Base-by-base conservation (phyloP, 1,139 yeast genomes). In the Diutina ranongensis region DNA sequence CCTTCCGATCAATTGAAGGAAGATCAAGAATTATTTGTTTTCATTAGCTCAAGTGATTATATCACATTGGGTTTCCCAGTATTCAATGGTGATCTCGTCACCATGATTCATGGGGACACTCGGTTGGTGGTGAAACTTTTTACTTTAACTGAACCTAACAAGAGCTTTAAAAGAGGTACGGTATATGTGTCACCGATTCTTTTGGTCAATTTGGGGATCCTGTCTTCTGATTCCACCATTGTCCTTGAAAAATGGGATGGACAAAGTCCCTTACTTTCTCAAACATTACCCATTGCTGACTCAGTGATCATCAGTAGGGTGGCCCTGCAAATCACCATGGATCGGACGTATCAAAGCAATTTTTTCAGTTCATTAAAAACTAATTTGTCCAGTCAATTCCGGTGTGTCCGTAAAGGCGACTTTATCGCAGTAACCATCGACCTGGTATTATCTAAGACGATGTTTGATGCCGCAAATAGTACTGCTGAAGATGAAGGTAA, bases 381-480 rank as follows among this genome's bases (percentile, higher is more conserved):
- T 0, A 72, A 76, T 48, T 84, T 92, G 57, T 83, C 83, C 50
- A 57, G 64, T 1, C 67, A 68, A 35, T 63, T 70, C 42, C 74
- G 94, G 48, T 67, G 85, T 8, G 78, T 88, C 1, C 67, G 67
- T 32, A 59, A 67, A 18, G 80, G 78, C 27, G 95, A 87, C 56
- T 58, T 80, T 40, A 73, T 92, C 45, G 92, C 95, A 0, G 78
- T 92, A 2, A 76, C 85, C 0, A 72, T 92, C 40, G 96, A 89
- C 57, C 72, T 94, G 0, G 62, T 78, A 1, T 60, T 84, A 38
- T 81, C 95, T 0, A 73, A 72, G 50, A 71, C 85, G 1, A 61
- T 83, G 55, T 75, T 74, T 55, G 70, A 68, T 27, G 22, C 42
- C 9, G 42, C 42, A 9, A 25, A 10, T 38, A 4, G 44, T 45